Conservation (phyloP, 176 grass and related monocot genomes). For the Otatea glauca region DNA sequence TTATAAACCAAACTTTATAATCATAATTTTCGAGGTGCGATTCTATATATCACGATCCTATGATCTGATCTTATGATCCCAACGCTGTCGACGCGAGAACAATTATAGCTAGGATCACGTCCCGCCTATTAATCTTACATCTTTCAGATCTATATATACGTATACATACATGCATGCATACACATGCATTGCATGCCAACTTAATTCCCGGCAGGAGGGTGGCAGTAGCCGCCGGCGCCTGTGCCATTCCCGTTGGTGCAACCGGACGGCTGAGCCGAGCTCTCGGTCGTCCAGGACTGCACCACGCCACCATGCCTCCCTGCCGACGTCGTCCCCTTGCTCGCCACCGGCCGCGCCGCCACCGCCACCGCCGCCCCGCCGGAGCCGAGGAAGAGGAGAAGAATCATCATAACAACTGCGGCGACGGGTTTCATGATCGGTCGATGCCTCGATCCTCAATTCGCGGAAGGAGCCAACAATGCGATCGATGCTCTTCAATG, state of each 20-base stretch:
- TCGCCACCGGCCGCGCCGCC: background rate
- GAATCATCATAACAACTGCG: background rate
- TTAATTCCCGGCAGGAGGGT: background rate
- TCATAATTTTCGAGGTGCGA: too few relatives aligned
- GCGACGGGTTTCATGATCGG: constrained; percentile 11
- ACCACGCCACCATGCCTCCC: background rate
- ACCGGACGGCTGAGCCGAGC: constrained; percentile 34
- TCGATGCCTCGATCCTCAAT: background rate
- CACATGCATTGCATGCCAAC: background rate
- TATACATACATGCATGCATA: too few relatives aligned
- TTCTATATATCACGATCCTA: too few relatives aligned
- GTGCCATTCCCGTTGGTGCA: constrained; percentile 46
- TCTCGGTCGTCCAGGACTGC: background rate
- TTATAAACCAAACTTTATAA: too few relatives aligned
- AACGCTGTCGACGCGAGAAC: too few relatives aligned
- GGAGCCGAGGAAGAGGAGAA: constrained; percentile 28
- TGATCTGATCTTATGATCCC: too few relatives aligned
- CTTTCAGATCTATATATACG: too few relatives aligned
- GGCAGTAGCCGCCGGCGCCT: constrained; percentile 21
- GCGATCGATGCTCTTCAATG: background rate
- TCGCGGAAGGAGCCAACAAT: background rate
- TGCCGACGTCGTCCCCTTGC: background rate
- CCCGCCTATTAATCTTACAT: too few relatives aligned
- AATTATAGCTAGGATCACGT: too few relatives aligned
- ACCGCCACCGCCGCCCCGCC: background rate